Conservation (phyloP, 2,329 filamentous ascomycete species). For the Phialocephala sp. region DNA sequence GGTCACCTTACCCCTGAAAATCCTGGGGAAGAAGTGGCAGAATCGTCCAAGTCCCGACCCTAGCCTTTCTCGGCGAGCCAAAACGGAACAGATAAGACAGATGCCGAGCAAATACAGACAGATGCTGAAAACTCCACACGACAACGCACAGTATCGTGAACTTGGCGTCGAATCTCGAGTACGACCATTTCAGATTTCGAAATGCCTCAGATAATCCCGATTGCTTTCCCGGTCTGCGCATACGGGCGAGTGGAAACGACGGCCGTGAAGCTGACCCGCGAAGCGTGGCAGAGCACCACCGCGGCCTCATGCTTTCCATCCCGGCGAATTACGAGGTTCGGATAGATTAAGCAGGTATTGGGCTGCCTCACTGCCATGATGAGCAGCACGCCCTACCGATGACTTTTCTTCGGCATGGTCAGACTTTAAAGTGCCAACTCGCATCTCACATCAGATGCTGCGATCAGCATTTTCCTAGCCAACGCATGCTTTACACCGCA, state of each 20-base stretch:
- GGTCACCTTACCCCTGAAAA: background rate
- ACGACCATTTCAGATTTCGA: background rate
- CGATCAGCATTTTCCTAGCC: background rate
- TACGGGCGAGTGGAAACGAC: background rate
- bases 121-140: background rate
- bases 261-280: background rate
- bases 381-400: background rate
- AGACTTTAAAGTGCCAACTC: background rate
- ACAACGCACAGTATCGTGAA: background rate
- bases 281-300: background rate
- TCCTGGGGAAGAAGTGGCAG: background rate
- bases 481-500: background rate
- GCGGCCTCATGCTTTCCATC: background rate
- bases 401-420: background rate
- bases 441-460: constrained; percentile 5
- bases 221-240: background rate
- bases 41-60: background rate
- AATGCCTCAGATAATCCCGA: background rate
- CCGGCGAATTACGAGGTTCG: background rate
- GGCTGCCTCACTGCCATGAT: background rate
- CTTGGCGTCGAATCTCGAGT: background rate
- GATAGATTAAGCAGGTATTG: background rate
- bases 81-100: background rate
- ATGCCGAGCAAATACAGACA: background rate
- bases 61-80: background rate